Conservation (phyloP, 225 moss, liverwort and hornwort species). For the Physcomitrellopsis africana region DNA sequence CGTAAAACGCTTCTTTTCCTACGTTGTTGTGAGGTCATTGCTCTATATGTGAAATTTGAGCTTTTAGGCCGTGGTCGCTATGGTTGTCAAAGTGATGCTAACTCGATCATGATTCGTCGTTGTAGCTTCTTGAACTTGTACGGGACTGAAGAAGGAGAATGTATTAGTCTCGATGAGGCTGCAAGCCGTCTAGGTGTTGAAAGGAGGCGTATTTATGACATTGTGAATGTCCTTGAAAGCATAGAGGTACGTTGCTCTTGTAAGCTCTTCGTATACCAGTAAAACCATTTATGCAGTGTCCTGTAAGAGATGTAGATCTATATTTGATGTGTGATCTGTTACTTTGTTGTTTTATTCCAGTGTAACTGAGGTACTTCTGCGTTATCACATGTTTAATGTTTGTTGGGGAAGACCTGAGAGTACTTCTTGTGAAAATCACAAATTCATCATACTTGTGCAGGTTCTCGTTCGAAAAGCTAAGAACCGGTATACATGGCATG, state of each 20-base stretch:
- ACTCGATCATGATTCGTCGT: slow-evolving; percentile 16
- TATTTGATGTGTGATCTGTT: slow-evolving; percentile 7
- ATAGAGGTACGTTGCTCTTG: slow-evolving; percentile 55
- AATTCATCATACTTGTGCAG: slow-evolving; percentile 37
- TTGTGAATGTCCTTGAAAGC: slow-evolving; percentile 93
- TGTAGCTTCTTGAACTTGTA: slow-evolving; percentile 89
- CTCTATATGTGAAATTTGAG: not conserved
- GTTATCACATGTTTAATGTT: not conserved
- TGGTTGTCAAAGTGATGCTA: slow-evolving; percentile 15
- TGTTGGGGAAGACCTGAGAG: not conserved
- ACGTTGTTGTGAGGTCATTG: not conserved
- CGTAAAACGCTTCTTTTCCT: not conserved
- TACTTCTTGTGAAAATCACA: not conserved
- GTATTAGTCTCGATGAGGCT: slow-evolving; percentile 91
- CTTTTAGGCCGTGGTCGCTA: not conserved
- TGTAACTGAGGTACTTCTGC: not conserved
- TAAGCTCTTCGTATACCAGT: not conserved
- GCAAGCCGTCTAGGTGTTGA: slow-evolving; percentile 85
- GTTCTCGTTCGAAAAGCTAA: slow-evolving; percentile 93
- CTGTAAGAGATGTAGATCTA: not conserved
- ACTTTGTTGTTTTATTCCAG: not conserved
- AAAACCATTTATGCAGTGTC: not conserved
- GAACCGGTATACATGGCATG: slow-evolving; percentile 96
- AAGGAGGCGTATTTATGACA: slow-evolving; percentile 95
- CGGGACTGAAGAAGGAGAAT: slow-evolving; percentile 82